Evolutionary conservation across 495 filamentous ascomycete genomes (phyloP), one percentile per base, ranked within the genome.

Genomic region (Ascodesmis nigricans): DNA sequence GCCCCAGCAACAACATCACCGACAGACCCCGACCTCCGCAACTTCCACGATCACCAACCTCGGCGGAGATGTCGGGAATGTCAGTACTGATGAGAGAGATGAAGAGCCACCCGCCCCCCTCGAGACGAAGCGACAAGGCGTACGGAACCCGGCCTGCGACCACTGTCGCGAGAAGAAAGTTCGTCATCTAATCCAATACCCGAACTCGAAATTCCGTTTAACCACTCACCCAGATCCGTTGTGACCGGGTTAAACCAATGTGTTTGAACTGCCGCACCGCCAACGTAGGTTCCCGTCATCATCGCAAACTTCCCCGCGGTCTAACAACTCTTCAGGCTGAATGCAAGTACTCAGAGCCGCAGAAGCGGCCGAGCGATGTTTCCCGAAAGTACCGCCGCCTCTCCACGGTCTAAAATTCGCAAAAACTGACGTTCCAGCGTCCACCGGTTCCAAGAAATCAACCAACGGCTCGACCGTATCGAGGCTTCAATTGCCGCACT

Each of bases 231-330:
- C 24, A 45, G 43, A 46, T 49, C 18, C 46, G 46, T 2, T 49
- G 46, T 8, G 46, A 37, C 11, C 19, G 46, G 22, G 46, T 44
- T 24, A 49, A 45, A 21, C 46, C 46, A 19, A 38, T 41, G 4
- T 49, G 46, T 19, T 40, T 40, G 17, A 44, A 49, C 40, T 49
- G 46, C 26, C 43, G 48, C 33, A 24, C 45, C 3, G 49, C 46
- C 41, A 44, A 41, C 8, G 49, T 34, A n/a, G n/a, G n/a, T n/a
- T n/a, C n/a, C n/a, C n/a, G n/a, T n/a, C n/a, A n/a, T n/a, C n/a
- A n/a, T n/a, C n/a, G n/a, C n/a, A n/a, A n/a, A n/a, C n/a, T n/a
- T n/a, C n/a, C n/a, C n/a, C n/a, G n/a, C n/a, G n/a, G n/a, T n/a
- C n/a, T n/a, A n/a, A n/a, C n/a, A n/a, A n/a, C n/a, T n/a, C n/a